These are phyloP conservation scores for Gossypium anomalum DNA, from an alignment of 345 rosid species.

Conservation along the genomic window DNA sequence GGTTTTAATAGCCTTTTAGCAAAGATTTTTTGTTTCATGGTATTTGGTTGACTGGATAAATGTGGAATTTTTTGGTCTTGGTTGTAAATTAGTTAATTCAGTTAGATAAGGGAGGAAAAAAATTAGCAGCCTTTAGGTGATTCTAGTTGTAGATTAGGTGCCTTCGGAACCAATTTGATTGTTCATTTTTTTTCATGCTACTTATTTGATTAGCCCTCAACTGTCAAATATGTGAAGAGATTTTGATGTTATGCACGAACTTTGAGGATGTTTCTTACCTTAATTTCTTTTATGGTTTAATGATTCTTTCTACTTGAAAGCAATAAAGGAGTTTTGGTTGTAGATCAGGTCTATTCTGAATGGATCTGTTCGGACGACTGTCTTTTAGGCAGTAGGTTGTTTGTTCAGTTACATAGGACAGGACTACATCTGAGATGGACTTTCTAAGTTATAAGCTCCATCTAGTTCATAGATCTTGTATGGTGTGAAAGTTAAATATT, in stretches of 20 bases:
- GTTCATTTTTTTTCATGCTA: neutral
- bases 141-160: constrained; percentile 4
- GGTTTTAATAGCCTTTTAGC: too few species aligned
- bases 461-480: constrained; percentile 1
- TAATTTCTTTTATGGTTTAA: neutral
- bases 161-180: neutral
- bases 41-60: neutral
- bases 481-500: neutral
- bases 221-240: neutral
- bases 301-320: neutral
- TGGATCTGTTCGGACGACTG: neutral
- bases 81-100: neutral
- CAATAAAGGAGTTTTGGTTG: neutral
- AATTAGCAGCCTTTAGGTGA: neutral
- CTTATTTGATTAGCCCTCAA: neutral
- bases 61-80: neutral
- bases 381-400: neutral
- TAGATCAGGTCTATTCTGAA: neutral
- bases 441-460: neutral
- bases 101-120: too few species aligned
- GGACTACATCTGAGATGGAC: neutral
- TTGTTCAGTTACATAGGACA: neutral
- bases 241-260: neutral
- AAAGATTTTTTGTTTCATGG: neutral
- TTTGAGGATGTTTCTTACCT: neutral